Percentiles rank a stretch among this genome's conserved stretches.
These are phyloP conservation scores for Pythium volutum DNA, from an alignment of 352 stramenopile species.

Conservation along the genomic window DNA sequence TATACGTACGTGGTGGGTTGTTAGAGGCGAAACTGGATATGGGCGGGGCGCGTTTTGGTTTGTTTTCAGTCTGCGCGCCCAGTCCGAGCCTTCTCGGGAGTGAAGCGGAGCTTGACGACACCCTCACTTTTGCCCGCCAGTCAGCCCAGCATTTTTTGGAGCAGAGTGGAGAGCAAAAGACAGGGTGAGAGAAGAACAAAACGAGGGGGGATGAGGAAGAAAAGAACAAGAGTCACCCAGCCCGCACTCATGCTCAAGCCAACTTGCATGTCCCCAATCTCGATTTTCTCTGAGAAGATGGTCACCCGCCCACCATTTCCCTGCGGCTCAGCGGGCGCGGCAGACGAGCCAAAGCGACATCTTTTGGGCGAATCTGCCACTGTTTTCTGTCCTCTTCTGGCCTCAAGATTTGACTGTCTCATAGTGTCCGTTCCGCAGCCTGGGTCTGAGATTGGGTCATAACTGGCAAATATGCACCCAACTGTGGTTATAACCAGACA, in stretches of 20 bases:
- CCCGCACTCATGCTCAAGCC: neutral
- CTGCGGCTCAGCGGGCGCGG: neutral
- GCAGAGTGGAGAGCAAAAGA: constrained; percentile 8
- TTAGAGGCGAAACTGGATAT: constrained; percentile 9
- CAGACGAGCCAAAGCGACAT: constrained; percentile 7
- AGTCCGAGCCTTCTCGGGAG: neutral
- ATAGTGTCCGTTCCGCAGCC: neutral
- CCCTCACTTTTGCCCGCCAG: constrained; percentile 7
- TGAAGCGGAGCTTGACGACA: constrained; percentile 15
- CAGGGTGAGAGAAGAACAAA: constrained; percentile 4
- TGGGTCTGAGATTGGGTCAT: neutral
- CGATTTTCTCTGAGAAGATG: neutral
- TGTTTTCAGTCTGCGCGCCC: neutral
- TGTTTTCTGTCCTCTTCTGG: constrained; percentile 7
- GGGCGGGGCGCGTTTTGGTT: neutral
- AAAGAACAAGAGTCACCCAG: constrained; percentile 9
- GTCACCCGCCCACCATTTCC: neutral
- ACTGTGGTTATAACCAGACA: neutral
- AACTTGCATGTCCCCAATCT: constrained; percentile 13
- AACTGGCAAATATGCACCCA: neutral
- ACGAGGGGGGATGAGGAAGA: constrained; percentile 2
- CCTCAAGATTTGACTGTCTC: neutral
- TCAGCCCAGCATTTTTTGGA: neutral
- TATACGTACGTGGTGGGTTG: neutral
- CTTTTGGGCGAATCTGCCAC: constrained; percentile 1